These are phyloP conservation scores for Spathaspora arborariae DNA, from an alignment of 805 yeast species.

Conservation along the genomic window DNA sequence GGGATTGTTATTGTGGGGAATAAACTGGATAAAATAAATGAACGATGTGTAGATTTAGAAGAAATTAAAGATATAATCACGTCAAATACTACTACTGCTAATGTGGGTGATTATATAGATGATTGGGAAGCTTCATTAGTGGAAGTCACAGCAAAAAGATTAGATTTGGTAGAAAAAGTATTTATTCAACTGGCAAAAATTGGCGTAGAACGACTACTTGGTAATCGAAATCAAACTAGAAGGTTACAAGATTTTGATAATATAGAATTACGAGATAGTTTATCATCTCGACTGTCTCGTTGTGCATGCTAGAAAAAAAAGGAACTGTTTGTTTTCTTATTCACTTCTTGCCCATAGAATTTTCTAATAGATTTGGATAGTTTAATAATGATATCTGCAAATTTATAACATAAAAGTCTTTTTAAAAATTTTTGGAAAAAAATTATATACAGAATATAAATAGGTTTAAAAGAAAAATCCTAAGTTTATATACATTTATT, in stretches of 20 bases:
- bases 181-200: slow-evolving; percentile 35
- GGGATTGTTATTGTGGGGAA: slow-evolving; percentile 53
- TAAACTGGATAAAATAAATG: slow-evolving; percentile 38
- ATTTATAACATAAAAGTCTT: too few species aligned
- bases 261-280: slow-evolving; percentile 21
- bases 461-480: background rate
- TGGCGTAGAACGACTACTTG: slow-evolving; percentile 21
- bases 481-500: background rate
- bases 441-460: too few species aligned
- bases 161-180: slow-evolving; percentile 27
- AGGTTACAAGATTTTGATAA: slow-evolving; percentile 27
- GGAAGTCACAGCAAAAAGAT: slow-evolving; percentile 31
- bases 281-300: slow-evolving; percentile 5
- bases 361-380: background rate
- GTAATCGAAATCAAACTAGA: slow-evolving; percentile 8
- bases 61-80: slow-evolving; percentile 34
- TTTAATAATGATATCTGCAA: too few species aligned
- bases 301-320: slow-evolving; percentile 17
- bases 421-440: too few species aligned
- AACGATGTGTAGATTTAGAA: slow-evolving; percentile 32
- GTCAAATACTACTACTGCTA: slow-evolving; percentile 13
- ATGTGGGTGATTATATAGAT: slow-evolving; percentile 22
- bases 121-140: slow-evolving; percentile 32
- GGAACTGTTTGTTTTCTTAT: too few species aligned
- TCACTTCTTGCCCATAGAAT: too few species aligned